Evolutionary conservation across 129 eudicot species (phyloP).

Genomic region (Oenanthe sinensis): DNA sequence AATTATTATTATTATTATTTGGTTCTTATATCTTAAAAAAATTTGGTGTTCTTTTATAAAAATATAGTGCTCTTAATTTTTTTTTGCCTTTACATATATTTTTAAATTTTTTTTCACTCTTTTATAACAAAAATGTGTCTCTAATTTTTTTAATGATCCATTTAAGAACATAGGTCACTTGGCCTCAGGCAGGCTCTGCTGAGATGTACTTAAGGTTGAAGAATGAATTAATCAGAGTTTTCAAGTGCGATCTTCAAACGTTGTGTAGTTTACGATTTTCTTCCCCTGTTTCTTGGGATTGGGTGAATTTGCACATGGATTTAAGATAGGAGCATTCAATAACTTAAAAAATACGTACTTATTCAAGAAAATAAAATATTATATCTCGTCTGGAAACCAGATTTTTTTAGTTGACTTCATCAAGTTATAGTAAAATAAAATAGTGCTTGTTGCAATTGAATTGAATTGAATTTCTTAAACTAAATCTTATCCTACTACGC

Average conservation of each 20-base stretch:
- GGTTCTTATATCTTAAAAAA: no score
- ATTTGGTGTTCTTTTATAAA: no score
- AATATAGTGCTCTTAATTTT: no score
- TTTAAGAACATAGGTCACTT: no score
- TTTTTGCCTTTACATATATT: no score
- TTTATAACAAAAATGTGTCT: no score
- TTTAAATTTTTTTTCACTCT: no score
- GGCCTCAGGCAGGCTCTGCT: no score
- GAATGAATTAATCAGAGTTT: not conserved
- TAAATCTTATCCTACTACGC: no score
- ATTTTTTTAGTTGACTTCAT: constrained; percentile 33
- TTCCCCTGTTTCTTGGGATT: constrained; percentile 1
- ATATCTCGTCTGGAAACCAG: not conserved
- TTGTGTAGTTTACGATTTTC: constrained; percentile 4
- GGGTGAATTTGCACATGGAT: constrained; percentile 34
- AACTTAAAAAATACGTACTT: not conserved
- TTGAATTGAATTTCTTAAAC: no score
- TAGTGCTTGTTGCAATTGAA: constrained; percentile 7
- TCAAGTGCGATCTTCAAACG: not conserved
- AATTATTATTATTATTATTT: no score
- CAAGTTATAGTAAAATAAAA: constrained; percentile 12
- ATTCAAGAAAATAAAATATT: not conserved
- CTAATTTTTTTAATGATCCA: no score
- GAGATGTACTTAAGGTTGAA: not conserved
- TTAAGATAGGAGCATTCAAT: constrained; percentile 15